Conservation (phyloP, 1,139 yeast genomes). For the Saccharomyces hybrid region DNA sequence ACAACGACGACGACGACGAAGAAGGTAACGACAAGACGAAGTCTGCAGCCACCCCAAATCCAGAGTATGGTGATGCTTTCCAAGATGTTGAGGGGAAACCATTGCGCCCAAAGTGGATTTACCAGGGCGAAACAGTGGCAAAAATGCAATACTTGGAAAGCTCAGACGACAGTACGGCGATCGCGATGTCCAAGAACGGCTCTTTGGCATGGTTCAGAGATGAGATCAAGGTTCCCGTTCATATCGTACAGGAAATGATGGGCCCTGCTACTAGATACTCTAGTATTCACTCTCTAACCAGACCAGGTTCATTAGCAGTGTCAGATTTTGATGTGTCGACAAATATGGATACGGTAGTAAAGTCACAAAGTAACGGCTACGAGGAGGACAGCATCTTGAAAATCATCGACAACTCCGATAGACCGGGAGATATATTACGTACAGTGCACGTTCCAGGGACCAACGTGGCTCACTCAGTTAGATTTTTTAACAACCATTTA, state of each 20-base stretch:
- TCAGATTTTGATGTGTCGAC: constrained; percentile 29
- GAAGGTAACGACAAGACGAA: constrained; percentile 4
- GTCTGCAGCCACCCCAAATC: constrained; percentile 11
- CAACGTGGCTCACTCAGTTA: constrained; percentile 25
- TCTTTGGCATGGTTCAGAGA: constrained; percentile 31
- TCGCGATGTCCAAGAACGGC: constrained; percentile 29
- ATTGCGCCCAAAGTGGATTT: constrained; percentile 24
- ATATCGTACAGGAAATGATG: constrained; percentile 28
- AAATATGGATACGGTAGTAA: constrained; percentile 25
- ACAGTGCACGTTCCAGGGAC: constrained; percentile 26
- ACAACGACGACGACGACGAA: not conserved
- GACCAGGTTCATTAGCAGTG: constrained; percentile 18
- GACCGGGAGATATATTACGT: constrained; percentile 25
- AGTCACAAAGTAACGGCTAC: constrained; percentile 24
- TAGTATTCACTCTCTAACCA: constrained; percentile 24
- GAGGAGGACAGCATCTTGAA: constrained; percentile 27
- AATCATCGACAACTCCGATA: constrained; percentile 27
- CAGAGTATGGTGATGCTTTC: constrained; percentile 24
- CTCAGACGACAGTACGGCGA: constrained; percentile 18
- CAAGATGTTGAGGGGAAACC: constrained; percentile 13
- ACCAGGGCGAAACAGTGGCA: constrained; percentile 27
- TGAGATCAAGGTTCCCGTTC: constrained; percentile 27
- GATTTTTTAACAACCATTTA: constrained; percentile 27
- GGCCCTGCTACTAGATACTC: constrained; percentile 28
- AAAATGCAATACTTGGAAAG: constrained; percentile 24